Evolutionary conservation across 345 rosid genomes (phyloP).

Genomic region (Noccaea caerulescens): DNA sequence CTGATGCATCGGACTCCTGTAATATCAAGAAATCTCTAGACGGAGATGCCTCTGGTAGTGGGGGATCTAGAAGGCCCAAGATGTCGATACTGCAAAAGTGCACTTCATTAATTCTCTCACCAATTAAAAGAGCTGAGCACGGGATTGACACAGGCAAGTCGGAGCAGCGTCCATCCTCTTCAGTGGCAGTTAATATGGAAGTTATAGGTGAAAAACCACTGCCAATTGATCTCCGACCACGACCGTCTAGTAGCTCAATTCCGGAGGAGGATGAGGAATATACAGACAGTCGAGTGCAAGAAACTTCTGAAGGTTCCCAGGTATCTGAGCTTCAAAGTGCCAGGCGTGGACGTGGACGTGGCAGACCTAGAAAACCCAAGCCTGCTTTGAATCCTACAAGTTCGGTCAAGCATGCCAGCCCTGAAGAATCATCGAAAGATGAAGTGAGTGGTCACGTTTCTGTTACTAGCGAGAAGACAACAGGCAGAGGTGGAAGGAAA

Average conservation of each 20-base stretch:
- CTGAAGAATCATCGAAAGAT: conserved; percentile 46
- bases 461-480: conserved; percentile 45
- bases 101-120: conserved; percentile 65
- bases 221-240: conserved; percentile 39
- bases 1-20: conserved; percentile 42
- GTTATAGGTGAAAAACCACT: conserved; percentile 43
- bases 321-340: conserved; percentile 58
- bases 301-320: conserved; percentile 64
- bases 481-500: conserved; percentile 54
- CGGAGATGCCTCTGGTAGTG: conserved; percentile 43
- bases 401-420: conserved; percentile 55
- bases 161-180: conserved; percentile 39
- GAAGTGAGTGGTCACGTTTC: conserved; percentile 49
- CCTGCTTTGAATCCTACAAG: conserved; percentile 51
- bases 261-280: conserved; percentile 48
- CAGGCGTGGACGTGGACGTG: conserved; percentile 52
- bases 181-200: conserved; percentile 33
- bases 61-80: conserved; percentile 51
- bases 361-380: conserved; percentile 51
- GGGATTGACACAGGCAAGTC: conserved; percentile 42
- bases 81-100: conserved; percentile 72
- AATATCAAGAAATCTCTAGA: conserved; percentile 48
- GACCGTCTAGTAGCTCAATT: conserved; percentile 42
- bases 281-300: conserved; percentile 55
- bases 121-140: conserved; percentile 54